A percentile compares a stretch with the other conserved stretches of the same genome.
These are phyloP conservation scores for Arthromyces matolae DNA, from an alignment of 768 basidiomycete species.

Conservation along the genomic window DNA sequence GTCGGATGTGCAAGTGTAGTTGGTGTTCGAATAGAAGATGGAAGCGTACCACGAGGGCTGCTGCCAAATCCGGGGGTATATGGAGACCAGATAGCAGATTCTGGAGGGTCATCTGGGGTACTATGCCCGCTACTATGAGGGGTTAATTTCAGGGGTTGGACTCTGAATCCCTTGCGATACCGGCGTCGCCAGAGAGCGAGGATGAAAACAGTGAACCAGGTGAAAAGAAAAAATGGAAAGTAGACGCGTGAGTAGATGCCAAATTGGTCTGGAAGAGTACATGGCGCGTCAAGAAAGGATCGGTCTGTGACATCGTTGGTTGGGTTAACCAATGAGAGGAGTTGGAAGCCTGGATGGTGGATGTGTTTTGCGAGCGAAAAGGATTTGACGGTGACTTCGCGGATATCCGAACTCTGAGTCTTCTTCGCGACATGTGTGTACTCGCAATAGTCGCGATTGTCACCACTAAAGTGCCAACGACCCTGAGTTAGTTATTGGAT, in stretches of 20 bases:
- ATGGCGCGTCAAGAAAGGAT: slow-evolving; percentile 64
- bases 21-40: slow-evolving; percentile 39
- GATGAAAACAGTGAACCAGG: slow-evolving; percentile 41
- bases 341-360: slow-evolving; percentile 76
- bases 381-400: slow-evolving; percentile 86
- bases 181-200: slow-evolving; percentile 44
- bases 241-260: slow-evolving; percentile 61
- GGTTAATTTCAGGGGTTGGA: slow-evolving; percentile 30
- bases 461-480: slow-evolving; percentile 49
- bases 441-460: slow-evolving; percentile 92
- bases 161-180: slow-evolving; percentile 20
- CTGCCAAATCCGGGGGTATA: slow-evolving; percentile 29
- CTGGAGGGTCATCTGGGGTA: slow-evolving; percentile 25
- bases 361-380: slow-evolving; percentile 78
- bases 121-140: slow-evolving; percentile 23
- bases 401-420: slow-evolving; percentile 31
- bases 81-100: slow-evolving; percentile 44
- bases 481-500: background rate
- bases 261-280: slow-evolving; percentile 73
- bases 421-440: slow-evolving; percentile 44
- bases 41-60: slow-evolving; percentile 38
- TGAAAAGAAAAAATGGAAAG: slow-evolving; percentile 48
- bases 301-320: slow-evolving; percentile 24
- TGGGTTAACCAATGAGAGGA: slow-evolving; percentile 59
- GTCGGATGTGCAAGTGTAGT: slow-evolving; percentile 31